phyloP scores from a whole-genome alignment of 129 eudicot species.

The Chrysanthemum makinoi region DNA sequence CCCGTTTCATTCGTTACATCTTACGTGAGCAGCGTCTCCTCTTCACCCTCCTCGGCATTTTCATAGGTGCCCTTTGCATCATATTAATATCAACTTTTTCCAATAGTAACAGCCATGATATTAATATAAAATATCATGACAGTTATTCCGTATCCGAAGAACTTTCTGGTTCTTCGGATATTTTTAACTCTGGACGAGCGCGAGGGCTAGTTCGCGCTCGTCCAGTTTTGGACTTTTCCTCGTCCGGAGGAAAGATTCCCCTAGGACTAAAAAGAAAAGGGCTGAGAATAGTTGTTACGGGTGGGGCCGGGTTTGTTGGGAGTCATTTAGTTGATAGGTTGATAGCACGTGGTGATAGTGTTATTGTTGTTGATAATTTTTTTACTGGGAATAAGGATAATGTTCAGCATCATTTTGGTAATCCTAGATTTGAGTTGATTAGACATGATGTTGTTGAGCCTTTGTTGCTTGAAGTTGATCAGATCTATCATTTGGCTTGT shows the following conservation, averaged over 20 bases:
- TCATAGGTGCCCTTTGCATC: constrained; percentile 42
- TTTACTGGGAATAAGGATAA: constrained; percentile 90
- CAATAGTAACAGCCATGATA: not conserved
- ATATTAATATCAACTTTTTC: constrained; percentile 35
- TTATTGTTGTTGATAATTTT: constrained; percentile 90
- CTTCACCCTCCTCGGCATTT: constrained; percentile 35
- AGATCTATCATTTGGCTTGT: constrained; percentile 96
- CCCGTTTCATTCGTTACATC: constrained; percentile 49
- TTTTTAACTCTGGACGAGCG: too few species aligned
- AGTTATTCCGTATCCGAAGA: constrained; percentile 30
- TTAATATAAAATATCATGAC: constrained; percentile 15
- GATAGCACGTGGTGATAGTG: constrained; percentile 78
- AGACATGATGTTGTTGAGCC: constrained; percentile 96
- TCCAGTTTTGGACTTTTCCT: too few species aligned
- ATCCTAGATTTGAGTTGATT: constrained; percentile 81
- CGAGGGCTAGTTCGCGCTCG: too few species aligned
- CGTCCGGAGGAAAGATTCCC: constrained; percentile 68
- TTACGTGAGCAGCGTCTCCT: constrained; percentile 37
- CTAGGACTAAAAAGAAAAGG: constrained; percentile 71
- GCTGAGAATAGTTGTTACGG: constrained; percentile 77
- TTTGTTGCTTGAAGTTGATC: constrained; percentile 78
- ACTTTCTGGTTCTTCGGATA: not conserved
- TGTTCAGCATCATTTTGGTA: constrained; percentile 84
- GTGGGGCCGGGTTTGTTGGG: constrained; percentile 94
- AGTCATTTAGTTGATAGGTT: constrained; percentile 84